Evolutionary conservation across 768 basidiomycete genomes (phyloP).

Genomic region (Leccinum truebloodii): DNA sequence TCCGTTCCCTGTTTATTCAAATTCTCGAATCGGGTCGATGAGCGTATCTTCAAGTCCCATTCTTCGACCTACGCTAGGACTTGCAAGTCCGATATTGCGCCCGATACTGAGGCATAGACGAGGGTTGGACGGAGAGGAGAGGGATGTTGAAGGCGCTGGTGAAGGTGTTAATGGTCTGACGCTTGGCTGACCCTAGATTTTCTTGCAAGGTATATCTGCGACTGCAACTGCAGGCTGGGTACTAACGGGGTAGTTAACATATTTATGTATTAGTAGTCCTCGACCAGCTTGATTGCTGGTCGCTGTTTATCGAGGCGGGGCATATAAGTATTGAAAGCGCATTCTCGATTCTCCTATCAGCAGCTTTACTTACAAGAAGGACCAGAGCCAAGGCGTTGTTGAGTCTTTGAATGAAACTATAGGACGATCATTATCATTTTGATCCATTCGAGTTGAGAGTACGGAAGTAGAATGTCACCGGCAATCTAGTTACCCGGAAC

Average conservation of each 20-base stretch:
- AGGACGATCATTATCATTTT: background rate
- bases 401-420: background rate
- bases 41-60: constrained; percentile 75
- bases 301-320: background rate
- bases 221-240: background rate
- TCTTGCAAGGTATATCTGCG: background rate
- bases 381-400: background rate
- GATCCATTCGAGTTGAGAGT: too few relatives aligned
- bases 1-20: constrained; percentile 44
- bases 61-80: constrained; percentile 65
- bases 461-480: background rate
- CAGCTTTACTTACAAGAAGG: background rate
- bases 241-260: background rate
- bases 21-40: constrained; percentile 39
- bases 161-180: constrained; percentile 72
- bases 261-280: constrained; percentile 5
- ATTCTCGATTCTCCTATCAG: background rate
- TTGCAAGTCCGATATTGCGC: constrained; percentile 74
- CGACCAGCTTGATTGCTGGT: constrained; percentile 2
- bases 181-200: constrained; percentile 25
- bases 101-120: constrained; percentile 59
- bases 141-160: constrained; percentile 76
- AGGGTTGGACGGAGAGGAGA: constrained; percentile 58
- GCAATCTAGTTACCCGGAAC: constrained; percentile 5
- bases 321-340: background rate